Evolutionary conservation across 768 basidiomycete species (phyloP).

Genomic region (Dioszegia crocea): DNA sequence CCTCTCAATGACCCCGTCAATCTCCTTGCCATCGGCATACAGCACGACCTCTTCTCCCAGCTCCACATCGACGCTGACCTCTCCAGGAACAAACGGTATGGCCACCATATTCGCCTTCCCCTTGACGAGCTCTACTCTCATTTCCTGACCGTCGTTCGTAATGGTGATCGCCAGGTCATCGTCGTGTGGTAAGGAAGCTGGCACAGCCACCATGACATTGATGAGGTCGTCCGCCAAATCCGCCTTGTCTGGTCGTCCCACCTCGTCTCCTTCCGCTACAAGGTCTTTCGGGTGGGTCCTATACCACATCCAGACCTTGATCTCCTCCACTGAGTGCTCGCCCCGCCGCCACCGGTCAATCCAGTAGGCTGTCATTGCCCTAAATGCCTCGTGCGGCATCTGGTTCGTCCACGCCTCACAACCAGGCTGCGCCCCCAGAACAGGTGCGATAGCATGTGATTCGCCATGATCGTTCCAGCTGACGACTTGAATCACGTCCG

Average conservation of each 20-base stretch:
- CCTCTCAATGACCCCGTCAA: conserved; percentile 12
- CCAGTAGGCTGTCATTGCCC: conserved; percentile 35
- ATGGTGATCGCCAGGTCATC: conserved; percentile 1
- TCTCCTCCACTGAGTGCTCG: background rate
- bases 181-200: background rate
- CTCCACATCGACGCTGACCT: conserved; percentile 30
- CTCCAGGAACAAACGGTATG: conserved; percentile 28
- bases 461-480: conserved; percentile 51
- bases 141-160: conserved; percentile 8
- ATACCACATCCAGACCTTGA: conserved; percentile 32
- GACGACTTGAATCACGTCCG: conserved; percentile 47
- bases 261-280: conserved; percentile 18
- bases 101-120: conserved; percentile 28
- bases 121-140: conserved; percentile 4
- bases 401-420: conserved; percentile 45
- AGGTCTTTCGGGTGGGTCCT: conserved; percentile 37
- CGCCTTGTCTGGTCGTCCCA: conserved; percentile 37
- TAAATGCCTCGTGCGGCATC: conserved; percentile 43
- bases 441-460: conserved; percentile 44
- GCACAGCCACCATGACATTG: conserved; percentile 27
- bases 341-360: conserved; percentile 22
- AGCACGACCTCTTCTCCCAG: conserved; percentile 12
- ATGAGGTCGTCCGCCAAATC: conserved; percentile 49
- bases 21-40: conserved; percentile 27
- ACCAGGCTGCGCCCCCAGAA: conserved; percentile 47